phyloP scores from a whole-genome alignment of 441 rosid genomes.

The Iberis amara region DNA sequence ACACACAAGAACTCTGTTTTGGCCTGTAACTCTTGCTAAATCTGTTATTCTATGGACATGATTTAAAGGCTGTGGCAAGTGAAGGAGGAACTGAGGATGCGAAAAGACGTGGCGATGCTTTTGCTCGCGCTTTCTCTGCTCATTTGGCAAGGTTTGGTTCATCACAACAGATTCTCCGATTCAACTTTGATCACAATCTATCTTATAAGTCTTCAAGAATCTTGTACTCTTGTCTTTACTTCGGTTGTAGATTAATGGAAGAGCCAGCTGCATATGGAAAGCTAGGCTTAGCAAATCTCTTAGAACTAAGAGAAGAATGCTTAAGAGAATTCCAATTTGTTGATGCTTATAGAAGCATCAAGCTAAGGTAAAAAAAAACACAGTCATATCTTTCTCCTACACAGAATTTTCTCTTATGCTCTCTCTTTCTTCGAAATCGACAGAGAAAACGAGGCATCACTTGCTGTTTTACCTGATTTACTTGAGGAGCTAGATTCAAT shows the following conservation, averaged over 20 bases:
- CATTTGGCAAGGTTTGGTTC: slow-evolving; percentile 80
- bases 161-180: slow-evolving; percentile 4
- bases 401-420: slow-evolving; percentile 12
- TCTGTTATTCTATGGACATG: slow-evolving; percentile 20
- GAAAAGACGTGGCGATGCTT: slow-evolving; percentile 95
- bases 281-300: slow-evolving; percentile 91
- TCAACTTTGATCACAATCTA: slow-evolving; percentile 5
- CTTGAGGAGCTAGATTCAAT: slow-evolving; percentile 78
- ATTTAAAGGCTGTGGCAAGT: slow-evolving; percentile 90
- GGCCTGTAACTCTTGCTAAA: not conserved
- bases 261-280: slow-evolving; percentile 99
- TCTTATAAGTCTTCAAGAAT: slow-evolving; percentile 8
- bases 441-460: slow-evolving; percentile 99
- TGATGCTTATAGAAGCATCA: slow-evolving; percentile 94
- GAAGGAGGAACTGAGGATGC: slow-evolving; percentile 99
- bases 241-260: slow-evolving; percentile 72
- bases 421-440: slow-evolving; percentile 21
- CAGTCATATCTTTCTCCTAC: not conserved
- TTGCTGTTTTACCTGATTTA: slow-evolving; percentile 90
- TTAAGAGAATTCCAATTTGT: slow-evolving; percentile 94
- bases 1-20: not conserved
- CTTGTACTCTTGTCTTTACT: not conserved
- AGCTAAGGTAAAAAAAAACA: slow-evolving; percentile 74
- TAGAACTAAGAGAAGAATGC: slow-evolving; percentile 97
- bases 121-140: slow-evolving; percentile 98